Evolutionary conservation across 805 yeast species (phyloP).

Genomic region (Zygosaccharomyces bisporus): DNA sequence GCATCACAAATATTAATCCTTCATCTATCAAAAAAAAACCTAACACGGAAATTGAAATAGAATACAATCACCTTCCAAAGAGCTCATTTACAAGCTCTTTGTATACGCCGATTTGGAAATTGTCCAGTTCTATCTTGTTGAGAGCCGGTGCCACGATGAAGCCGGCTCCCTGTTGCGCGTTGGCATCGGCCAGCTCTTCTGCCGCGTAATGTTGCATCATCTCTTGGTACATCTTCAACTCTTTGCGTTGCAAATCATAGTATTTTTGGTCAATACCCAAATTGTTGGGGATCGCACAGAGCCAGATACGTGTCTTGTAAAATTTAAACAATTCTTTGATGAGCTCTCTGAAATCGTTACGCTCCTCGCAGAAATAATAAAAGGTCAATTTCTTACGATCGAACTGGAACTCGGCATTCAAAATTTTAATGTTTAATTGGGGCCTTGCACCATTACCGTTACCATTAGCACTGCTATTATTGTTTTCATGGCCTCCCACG

Average conservation of each 20-base stretch:
- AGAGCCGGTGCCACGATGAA: conserved; percentile 30
- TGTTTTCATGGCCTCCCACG: conserved; percentile 1
- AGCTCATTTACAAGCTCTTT: conserved; percentile 32
- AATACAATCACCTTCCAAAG: conserved; percentile 15
- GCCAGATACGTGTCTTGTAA: conserved; percentile 78
- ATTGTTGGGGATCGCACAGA: conserved; percentile 60
- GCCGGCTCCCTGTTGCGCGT: conserved; percentile 16
- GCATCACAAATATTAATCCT: not conserved
- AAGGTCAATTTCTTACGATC: conserved; percentile 74
- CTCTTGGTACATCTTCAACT: conserved; percentile 33
- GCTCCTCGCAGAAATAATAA: conserved; percentile 58
- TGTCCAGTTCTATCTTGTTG: conserved; percentile 32
- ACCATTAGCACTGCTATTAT: conserved; percentile 27
- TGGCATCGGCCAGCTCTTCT: conserved; percentile 27
- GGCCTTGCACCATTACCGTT: conserved; percentile 28
- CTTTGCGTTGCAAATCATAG: conserved; percentile 32
- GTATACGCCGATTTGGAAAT: conserved; percentile 38
- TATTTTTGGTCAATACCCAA: conserved; percentile 32
- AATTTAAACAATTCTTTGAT: conserved; percentile 70
- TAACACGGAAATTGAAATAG: not conserved
- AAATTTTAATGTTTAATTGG: conserved; percentile 51
- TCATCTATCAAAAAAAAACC: conserved; percentile 5
- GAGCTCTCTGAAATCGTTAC: conserved; percentile 70
- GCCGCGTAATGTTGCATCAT: conserved; percentile 33
- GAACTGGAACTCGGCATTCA: conserved; percentile 78